Evolutionary conservation across 2,329 filamentous ascomycete genomes (phyloP).

Genomic region (Leptographium procerum): DNA sequence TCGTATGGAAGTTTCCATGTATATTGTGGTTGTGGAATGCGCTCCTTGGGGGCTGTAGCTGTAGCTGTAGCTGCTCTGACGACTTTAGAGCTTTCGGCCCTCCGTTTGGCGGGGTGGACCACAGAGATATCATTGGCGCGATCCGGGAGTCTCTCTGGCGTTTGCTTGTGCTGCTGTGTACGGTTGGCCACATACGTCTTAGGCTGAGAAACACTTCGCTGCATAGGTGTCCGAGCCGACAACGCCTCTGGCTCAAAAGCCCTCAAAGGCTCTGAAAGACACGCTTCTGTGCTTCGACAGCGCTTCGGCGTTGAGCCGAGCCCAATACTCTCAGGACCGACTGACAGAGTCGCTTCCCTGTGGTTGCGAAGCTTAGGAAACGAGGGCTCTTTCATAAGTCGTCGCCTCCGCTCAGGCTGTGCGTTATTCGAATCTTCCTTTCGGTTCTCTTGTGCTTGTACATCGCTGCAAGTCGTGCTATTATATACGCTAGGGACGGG

Average conservation of each 20-base stretch:
- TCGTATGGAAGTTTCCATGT: slow-evolving; percentile 19
- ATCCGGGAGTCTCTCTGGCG: neutral
- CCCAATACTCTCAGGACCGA: no score
- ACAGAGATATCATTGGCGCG: neutral
- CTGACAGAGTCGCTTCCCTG: neutral
- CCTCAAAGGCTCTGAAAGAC: neutral
- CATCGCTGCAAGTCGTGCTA: neutral
- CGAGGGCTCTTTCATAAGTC: slow-evolving; percentile 3
- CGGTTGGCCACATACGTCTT: neutral
- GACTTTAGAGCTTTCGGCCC: no score
- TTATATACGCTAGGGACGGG: neutral
- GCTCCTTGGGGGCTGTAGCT: no score
- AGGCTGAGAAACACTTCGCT: neutral
- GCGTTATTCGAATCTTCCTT: neutral
- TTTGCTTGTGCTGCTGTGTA: neutral
- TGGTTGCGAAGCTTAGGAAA: neutral
- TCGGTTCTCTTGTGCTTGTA: neutral
- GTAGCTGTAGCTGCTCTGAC: neutral
- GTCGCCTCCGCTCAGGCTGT: neutral
- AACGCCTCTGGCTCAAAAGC: neutral
- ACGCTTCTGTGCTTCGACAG: neutral
- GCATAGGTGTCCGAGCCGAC: neutral
- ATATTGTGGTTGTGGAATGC: neutral
- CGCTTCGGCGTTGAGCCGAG: neutral
- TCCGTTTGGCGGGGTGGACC: neutral